A percentile compares a stretch with the other conserved stretches of the same genome.
phyloP scores from a whole-genome alignment of 2,329 filamentous ascomycete genomes.

The Alternaria angustiovoidea region DNA sequence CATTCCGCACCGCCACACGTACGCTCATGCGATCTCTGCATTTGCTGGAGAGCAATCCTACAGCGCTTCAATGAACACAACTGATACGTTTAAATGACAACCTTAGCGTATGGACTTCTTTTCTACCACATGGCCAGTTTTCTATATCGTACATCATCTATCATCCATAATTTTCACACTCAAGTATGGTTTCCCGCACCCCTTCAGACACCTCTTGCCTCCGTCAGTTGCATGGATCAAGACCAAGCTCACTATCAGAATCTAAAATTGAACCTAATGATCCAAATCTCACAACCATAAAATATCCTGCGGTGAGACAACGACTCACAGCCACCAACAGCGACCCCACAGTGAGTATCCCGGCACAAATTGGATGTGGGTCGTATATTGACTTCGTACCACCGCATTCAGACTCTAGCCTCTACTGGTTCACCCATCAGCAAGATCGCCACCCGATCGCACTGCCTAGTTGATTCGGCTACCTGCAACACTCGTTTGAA shows the following conservation, averaged over 20 bases:
- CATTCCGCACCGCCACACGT: constrained; percentile 19
- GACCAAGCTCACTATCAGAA: background rate
- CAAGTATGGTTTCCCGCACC: background rate
- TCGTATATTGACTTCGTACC: no score
- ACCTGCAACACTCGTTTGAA: background rate
- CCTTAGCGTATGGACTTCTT: background rate
- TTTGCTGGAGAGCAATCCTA: constrained; percentile 1
- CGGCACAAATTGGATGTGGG: no score
- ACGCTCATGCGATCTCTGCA: constrained; percentile 4
- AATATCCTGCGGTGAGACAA: background rate
- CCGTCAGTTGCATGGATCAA: background rate
- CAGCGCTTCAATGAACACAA: background rate
- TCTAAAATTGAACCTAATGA: background rate
- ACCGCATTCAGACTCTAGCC: background rate
- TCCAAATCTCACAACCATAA: background rate
- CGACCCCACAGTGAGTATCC: background rate
- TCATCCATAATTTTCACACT: background rate
- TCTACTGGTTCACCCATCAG: constrained; percentile 1
- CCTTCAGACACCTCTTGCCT: background rate
- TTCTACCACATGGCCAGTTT: background rate
- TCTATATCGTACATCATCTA: background rate
- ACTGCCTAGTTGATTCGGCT: background rate
- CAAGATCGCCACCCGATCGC: background rate
- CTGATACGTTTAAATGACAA: background rate
- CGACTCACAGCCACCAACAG: background rate